phyloP scores from a whole-genome alignment of 495 filamentous ascomycete species.

The Neurospora pannonica region DNA sequence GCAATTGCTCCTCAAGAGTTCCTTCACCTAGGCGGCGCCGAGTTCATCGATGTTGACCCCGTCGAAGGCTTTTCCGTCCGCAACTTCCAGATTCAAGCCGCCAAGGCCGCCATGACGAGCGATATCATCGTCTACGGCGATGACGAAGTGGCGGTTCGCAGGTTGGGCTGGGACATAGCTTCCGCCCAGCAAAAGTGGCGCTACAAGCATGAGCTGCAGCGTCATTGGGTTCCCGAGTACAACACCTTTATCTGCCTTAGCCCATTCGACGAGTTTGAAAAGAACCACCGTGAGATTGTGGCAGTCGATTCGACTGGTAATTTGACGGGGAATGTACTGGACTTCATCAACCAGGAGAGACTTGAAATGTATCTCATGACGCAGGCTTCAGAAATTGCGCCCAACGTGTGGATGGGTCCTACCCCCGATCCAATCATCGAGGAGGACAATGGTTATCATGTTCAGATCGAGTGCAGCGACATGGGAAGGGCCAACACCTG shows the following conservation, averaged over 20 bases:
- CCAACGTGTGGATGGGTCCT: conserved; percentile 85
- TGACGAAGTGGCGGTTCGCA: conserved; percentile 50
- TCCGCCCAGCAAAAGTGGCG: conserved; percentile 69
- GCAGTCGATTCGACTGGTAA: conserved; percentile 64
- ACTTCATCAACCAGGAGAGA: conserved; percentile 86
- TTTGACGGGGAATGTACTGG: conserved; percentile 69
- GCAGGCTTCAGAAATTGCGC: conserved; percentile 72
- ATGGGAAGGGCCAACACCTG: conserved; percentile 57
- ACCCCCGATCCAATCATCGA: conserved; percentile 58
- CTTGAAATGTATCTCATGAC: conserved; percentile 92
- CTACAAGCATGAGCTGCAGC: conserved; percentile 45
- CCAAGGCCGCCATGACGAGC: conserved; percentile 77
- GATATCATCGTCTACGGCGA: conserved; percentile 90
- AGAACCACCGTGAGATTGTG: conserved; percentile 58
- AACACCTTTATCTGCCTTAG: conserved; percentile 72
- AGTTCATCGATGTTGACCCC: conserved; percentile 75
- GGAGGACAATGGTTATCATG: conserved; percentile 46
- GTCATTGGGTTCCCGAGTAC: conserved; percentile 52
- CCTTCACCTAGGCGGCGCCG: conserved; percentile 33
- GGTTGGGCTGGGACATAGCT: conserved; percentile 61
- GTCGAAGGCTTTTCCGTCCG: conserved; percentile 73
- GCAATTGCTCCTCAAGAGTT: conserved; percentile 75
- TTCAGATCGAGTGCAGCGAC: conserved; percentile 82
- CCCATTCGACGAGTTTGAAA: conserved; percentile 66
- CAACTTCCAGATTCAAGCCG: conserved; percentile 95